phyloP scores from a whole-genome alignment of 140 eudicot species.

The Stevia rebaudiana region DNA sequence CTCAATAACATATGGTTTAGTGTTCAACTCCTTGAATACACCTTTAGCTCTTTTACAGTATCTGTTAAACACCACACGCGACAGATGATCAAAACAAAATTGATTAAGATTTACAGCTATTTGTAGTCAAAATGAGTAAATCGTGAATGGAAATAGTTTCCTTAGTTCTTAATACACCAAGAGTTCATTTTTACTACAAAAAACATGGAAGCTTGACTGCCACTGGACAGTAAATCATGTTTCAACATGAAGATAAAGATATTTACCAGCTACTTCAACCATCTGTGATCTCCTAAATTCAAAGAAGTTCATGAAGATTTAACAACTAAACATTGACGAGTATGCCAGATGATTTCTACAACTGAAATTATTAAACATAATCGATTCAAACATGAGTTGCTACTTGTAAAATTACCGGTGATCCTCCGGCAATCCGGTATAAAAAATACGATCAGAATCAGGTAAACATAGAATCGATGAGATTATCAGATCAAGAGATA shows the following conservation, averaged over 20 bases:
- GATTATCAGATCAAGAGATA: not conserved
- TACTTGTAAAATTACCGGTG: no score
- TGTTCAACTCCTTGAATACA: constrained; percentile 70
- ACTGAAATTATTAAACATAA: not conserved
- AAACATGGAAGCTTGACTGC: not conserved
- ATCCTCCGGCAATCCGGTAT: not conserved
- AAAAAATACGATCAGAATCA: no score
- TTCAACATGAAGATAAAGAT: constrained; percentile 1
- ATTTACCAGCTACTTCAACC: not conserved
- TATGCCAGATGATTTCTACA: no score
- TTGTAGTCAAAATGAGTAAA: not conserved
- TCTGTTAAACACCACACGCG: constrained; percentile 35
- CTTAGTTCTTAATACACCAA: not conserved
- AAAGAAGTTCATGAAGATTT: no score
- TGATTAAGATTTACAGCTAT: not conserved
- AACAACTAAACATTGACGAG: not conserved
- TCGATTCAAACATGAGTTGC: not conserved
- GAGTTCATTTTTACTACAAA: not conserved
- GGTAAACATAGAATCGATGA: not conserved
- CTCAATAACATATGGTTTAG: constrained; percentile 73
- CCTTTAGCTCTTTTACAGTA: constrained; percentile 91
- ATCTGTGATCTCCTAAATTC: not conserved
- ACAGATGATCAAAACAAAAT: not conserved
- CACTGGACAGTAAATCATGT: not conserved
- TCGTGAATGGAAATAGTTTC: not conserved